Evolutionary conservation across 2,329 filamentous ascomycete species (phyloP).

Genomic region (Mycosphaerella sp.): DNA sequence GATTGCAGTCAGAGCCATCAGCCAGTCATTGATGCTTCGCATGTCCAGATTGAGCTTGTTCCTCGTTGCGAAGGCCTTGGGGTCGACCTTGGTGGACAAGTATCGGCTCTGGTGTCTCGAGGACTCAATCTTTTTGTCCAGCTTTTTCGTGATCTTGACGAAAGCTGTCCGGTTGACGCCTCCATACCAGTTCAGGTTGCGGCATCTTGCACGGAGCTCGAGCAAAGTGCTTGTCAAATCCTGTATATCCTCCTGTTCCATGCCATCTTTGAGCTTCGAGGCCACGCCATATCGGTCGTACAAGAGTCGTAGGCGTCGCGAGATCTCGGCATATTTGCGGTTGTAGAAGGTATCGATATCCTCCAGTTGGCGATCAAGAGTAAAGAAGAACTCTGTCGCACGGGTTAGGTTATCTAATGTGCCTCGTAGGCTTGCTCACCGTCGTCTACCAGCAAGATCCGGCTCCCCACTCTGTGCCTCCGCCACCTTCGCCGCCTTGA

Average conservation of each 20-base stretch:
- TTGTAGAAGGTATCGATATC: constrained; percentile 97
- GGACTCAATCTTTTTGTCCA: constrained; percentile 85
- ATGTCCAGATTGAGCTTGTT: constrained; percentile 51
- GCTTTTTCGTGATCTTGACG: constrained; percentile 97
- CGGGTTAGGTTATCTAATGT: constrained; percentile 24
- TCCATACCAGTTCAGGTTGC: constrained; percentile 95
- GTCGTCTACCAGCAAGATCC: constrained; percentile 80
- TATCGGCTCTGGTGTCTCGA: constrained; percentile 72
- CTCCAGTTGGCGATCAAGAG: constrained; percentile 92
- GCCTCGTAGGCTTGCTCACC: constrained; percentile 33
- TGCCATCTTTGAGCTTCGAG: constrained; percentile 59
- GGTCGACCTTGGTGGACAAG: constrained; percentile 82
- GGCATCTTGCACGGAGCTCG: constrained; percentile 76
- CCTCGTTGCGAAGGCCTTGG: constrained; percentile 79
- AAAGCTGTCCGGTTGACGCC: constrained; percentile 95
- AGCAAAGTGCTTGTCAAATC: constrained; percentile 86
- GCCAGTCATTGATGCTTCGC: constrained; percentile 79
- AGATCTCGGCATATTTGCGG: constrained; percentile 81
- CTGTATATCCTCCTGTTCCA: constrained; percentile 84
- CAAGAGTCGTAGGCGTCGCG: constrained; percentile 75
- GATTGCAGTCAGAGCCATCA: constrained; percentile 71
- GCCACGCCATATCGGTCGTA: constrained; percentile 79
- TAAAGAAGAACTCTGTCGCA: constrained; percentile 83
- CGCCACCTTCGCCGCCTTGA: constrained; percentile 65
- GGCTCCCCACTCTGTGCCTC: constrained; percentile 58